phyloP scores from a whole-genome alignment of 2,329 filamentous ascomycete genomes.

The Bertia moriformis region DNA sequence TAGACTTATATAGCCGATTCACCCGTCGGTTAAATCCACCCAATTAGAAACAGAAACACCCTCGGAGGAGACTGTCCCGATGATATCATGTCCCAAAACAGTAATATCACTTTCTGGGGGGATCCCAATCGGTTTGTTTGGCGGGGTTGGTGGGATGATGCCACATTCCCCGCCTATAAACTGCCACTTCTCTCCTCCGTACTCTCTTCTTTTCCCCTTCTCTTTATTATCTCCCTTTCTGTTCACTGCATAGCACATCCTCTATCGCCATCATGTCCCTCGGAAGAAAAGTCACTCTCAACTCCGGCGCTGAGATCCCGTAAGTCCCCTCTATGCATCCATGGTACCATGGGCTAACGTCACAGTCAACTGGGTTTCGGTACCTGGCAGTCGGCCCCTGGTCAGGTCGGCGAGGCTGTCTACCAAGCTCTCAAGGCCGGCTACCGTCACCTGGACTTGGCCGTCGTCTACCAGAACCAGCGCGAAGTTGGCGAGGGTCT shows the following conservation, averaged over 20 bases:
- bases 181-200: too few species aligned
- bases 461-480: slow-evolving; percentile 50
- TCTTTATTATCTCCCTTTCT: not conserved
- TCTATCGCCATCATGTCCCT: slow-evolving; percentile 31
- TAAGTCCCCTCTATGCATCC: slow-evolving; percentile 34
- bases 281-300: slow-evolving; percentile 39
- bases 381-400: slow-evolving; percentile 55
- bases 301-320: slow-evolving; percentile 51
- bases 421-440: slow-evolving; percentile 46
- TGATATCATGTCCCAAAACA: too few species aligned
- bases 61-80: too few species aligned
- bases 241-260: not conserved
- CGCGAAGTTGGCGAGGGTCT: slow-evolving; percentile 40
- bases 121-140: too few species aligned
- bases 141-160: too few species aligned
- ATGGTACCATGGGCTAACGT: slow-evolving; percentile 27
- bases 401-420: slow-evolving; percentile 49
- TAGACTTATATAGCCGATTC: too few species aligned
- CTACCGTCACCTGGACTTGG: slow-evolving; percentile 44
- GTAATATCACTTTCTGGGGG: too few species aligned
- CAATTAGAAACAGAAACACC: too few species aligned
- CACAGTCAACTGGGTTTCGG: slow-evolving; percentile 21
- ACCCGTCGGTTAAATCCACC: too few species aligned
- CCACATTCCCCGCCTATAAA: too few species aligned
- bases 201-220: not conserved